phyloP scores from a whole-genome alignment of 1,284 basidiomycete species.

The Trametes versicolor region DNA sequence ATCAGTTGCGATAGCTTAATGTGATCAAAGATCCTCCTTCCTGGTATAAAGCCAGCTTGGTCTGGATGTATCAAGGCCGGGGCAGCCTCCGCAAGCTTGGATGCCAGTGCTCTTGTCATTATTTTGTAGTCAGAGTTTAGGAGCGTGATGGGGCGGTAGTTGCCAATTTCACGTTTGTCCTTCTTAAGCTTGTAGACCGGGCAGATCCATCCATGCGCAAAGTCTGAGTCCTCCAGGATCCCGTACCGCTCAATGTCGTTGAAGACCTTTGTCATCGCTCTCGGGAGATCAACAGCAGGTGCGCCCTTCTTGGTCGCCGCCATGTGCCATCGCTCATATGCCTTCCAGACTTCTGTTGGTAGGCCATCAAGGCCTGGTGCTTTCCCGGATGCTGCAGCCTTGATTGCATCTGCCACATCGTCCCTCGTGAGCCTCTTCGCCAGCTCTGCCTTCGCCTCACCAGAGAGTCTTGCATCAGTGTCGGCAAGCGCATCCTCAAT shows the following conservation, averaged over 20 bases:
- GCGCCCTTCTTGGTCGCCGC: background rate
- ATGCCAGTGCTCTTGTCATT: conserved; percentile 37
- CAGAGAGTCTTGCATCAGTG: background rate
- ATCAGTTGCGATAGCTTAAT: no score
- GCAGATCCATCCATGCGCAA: conserved; percentile 45
- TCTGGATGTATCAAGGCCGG: conserved; percentile 34
- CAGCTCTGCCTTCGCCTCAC: background rate
- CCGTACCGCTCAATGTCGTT: conserved; percentile 36
- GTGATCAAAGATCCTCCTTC: no score
- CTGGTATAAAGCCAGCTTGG: conserved; percentile 44
- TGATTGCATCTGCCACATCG: background rate
- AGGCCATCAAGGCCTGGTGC: conserved; percentile 33
- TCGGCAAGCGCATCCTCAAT: background rate
- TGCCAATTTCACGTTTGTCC: conserved; percentile 34
- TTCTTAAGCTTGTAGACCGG: no score
- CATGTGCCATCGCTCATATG: background rate
- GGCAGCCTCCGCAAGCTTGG: conserved; percentile 28
- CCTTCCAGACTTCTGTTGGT: conserved; percentile 34
- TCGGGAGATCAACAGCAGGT: conserved; percentile 19
- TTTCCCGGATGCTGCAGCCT: background rate
- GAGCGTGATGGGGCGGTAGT: conserved; percentile 46
- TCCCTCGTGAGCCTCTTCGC: background rate
- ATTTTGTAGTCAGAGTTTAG: conserved; percentile 47
- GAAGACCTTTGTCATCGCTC: conserved; percentile 27
- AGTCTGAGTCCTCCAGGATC: conserved; percentile 26